Evolutionary conservation across 73 alveolate species (phyloP).

Genomic region (Breviolum minutum): DNA sequence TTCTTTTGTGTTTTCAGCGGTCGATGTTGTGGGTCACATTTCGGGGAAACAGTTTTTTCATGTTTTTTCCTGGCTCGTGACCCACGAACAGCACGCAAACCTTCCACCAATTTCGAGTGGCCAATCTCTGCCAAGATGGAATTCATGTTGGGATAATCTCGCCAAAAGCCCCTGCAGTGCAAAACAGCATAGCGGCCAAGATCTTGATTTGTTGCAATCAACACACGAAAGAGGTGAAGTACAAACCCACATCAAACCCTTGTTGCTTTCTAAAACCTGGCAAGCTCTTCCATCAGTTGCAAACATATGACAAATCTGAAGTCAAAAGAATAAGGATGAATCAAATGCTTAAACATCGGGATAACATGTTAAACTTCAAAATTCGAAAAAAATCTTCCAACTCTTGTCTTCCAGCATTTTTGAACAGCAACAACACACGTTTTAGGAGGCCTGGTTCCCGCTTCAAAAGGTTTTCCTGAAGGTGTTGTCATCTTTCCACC

Average conservation of each 20-base stretch:
- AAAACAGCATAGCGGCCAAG: not conserved
- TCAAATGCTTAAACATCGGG: no score
- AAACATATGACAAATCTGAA: not conserved
- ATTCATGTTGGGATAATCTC: slow-evolving; percentile 85
- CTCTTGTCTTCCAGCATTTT: no score
- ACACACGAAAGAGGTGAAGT: not conserved
- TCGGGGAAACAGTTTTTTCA: no score
- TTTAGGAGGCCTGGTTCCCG: slow-evolving; percentile 22
- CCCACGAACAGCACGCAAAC: no score
- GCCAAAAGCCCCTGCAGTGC: slow-evolving; percentile 73
- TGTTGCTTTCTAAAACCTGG: not conserved
- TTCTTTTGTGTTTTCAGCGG: not conserved
- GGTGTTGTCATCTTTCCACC: slow-evolving; percentile 65
- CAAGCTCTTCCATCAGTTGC: not conserved
- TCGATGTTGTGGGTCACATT: no score
- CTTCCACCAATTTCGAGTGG: not conserved
- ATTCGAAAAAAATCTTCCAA: no score
- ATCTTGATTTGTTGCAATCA: not conserved
- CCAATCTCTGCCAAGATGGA: slow-evolving; percentile 51
- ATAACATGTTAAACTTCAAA: no score
- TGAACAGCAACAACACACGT: not conserved
- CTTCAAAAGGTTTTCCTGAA: slow-evolving; percentile 87
- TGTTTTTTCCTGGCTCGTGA: no score
- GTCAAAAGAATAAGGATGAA: not conserved
- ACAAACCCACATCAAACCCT: not conserved